These are phyloP conservation scores for Aspergillus sp. DNA, from an alignment of 2,329 filamentous ascomycete species.

Conservation along the genomic window DNA sequence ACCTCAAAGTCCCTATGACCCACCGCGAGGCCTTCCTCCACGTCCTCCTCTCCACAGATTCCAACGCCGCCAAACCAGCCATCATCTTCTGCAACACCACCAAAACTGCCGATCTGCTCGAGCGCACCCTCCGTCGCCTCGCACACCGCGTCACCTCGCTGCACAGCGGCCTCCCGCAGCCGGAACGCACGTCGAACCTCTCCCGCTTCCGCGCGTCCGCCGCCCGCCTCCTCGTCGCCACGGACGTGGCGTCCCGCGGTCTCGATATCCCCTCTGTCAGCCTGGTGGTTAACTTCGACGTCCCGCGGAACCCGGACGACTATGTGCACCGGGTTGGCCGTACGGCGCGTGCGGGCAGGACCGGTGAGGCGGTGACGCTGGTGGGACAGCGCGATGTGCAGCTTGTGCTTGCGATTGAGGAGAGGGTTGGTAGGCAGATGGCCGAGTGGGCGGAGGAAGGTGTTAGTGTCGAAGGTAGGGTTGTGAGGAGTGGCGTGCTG, in stretches of 20 bases:
- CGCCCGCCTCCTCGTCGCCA: constrained; percentile 83
- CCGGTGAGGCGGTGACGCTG: constrained; percentile 74
- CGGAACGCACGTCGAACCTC: constrained; percentile 76
- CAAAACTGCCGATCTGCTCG: constrained; percentile 75
- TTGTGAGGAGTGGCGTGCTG: constrained; percentile 66
- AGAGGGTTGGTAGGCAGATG: constrained; percentile 68
- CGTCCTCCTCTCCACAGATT: constrained; percentile 69
- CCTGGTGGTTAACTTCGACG: constrained; percentile 88
- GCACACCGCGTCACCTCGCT: constrained; percentile 84
- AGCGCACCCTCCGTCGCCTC: constrained; percentile 76
- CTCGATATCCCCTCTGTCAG: constrained; percentile 89
- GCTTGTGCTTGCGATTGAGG: constrained; percentile 82
- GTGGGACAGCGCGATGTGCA: constrained; percentile 90
- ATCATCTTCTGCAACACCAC: constrained; percentile 96
- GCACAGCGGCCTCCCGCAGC: constrained; percentile 78
- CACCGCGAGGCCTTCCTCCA: constrained; percentile 95
- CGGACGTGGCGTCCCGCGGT: constrained; percentile 87
- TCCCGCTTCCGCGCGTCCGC: constrained; percentile 84
- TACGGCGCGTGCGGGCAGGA: constrained; percentile 82
- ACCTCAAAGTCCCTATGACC: constrained; percentile 79
- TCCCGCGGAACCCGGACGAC: constrained; percentile 91
- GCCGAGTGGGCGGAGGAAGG: constrained; percentile 78
- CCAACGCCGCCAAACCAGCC: constrained; percentile 63
- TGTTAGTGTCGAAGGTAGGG: constrained; percentile 85
- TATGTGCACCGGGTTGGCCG: constrained; percentile 95